Evolutionary conservation across 148 eudicot species (phyloP), one percentile per base, ranked within the genome.

Genomic region (Vaccinium myrtillus): DNA sequence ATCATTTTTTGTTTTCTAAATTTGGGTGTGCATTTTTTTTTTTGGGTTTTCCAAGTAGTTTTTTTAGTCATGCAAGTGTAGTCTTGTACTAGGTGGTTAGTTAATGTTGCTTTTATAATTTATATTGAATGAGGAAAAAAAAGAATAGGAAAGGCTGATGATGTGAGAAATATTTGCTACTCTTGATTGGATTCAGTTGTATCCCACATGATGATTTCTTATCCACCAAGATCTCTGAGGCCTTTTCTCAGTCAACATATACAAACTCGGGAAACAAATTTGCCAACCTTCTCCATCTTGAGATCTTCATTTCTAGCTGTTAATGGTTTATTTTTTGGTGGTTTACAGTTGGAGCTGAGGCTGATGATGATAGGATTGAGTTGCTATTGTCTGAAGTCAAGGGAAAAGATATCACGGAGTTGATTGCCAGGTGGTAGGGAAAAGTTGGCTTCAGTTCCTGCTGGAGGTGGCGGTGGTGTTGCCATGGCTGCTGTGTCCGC

Each of bases 391-490:
- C 90, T 50, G 90, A 92, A 87, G 90, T 91, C 0, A 85, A 88
- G 82, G 98, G 94, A 75, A 95, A 93, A 77, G 91, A 94, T 54
- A 87, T 95, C 83, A 88, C 94, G 11, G 97, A 95, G 78, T 82
- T 95, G 61, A 87, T 95, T 86, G 98, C 98, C 1, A 48, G 94
- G 94, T 30, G 97, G 98, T 79, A 90, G 98, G 85, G 95, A 93
- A 80, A 95, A 94, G 90, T 88, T 95, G 77, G 98, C 98, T 77
- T 94, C 98, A 36, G 94, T 95, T 18, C 98, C 98, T 1, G 56
- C 98, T 16, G 98, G 98, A 49, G 98, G 98, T 58, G 98, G 98
- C 74, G 95, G 85, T 13, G 89, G 86, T 39, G 94, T 88, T 3
- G 93, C 84, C 15, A 84, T 91, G n/a, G 89, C 95, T 14, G 91